phyloP scores from a whole-genome alignment of 345 rosid genomes.

The Kernera saxatilis region DNA sequence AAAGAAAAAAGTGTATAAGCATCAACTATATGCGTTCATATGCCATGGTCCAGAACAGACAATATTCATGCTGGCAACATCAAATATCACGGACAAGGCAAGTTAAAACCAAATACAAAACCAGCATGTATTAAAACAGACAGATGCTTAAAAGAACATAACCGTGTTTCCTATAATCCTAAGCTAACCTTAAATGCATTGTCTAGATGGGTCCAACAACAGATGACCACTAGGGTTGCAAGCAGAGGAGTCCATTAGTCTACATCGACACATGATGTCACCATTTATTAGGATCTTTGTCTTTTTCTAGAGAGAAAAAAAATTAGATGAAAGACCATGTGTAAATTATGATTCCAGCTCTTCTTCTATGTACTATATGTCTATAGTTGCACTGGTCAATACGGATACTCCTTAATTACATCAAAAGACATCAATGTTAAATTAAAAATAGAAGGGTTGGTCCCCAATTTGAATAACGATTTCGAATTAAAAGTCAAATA shows the following conservation, averaged over 20 bases:
- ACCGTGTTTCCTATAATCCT: background rate
- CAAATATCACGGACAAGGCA: background rate
- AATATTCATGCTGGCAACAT: slow-evolving; percentile 13
- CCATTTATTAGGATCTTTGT: slow-evolving; percentile 6
- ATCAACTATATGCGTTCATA: slow-evolving; percentile 8
- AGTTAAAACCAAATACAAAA: slow-evolving; percentile 13
- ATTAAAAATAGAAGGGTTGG: slow-evolving; percentile 7
- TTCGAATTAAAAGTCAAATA: slow-evolving; percentile 3
- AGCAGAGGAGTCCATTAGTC: slow-evolving; percentile 3
- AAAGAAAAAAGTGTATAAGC: background rate
- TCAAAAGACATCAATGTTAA: slow-evolving; percentile 13
- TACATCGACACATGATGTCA: slow-evolving; percentile 19
- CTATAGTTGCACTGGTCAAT: slow-evolving; percentile 22
- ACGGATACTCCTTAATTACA: slow-evolving; percentile 11
- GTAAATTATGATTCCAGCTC: slow-evolving; percentile 18
- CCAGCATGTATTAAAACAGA: background rate
- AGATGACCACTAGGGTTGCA: slow-evolving; percentile 16
- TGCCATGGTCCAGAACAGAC: slow-evolving; percentile 13
- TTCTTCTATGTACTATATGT: slow-evolving; percentile 14
- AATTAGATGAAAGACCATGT: slow-evolving; percentile 21
- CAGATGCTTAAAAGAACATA: background rate
- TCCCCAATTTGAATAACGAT: slow-evolving; percentile 5
- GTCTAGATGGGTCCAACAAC: slow-evolving; percentile 15
- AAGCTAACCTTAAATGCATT: slow-evolving; percentile 16
- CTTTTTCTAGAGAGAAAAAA: background rate